phyloP scores from a whole-genome alignment of 1,284 basidiomycete genomes.

The Malassezia dermatis region DNA sequence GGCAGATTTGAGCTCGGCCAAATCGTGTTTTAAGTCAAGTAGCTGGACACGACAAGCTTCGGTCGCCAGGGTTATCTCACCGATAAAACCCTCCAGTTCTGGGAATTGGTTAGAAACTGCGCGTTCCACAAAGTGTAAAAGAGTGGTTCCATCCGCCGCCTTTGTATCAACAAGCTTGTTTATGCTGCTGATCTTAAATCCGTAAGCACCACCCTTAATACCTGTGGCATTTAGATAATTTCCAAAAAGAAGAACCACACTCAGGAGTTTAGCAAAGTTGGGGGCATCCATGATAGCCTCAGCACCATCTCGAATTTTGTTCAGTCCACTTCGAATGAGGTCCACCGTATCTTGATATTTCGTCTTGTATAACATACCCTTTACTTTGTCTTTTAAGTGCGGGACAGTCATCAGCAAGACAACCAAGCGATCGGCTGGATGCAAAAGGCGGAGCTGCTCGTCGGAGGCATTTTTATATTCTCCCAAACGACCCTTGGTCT shows the following conservation, averaged over 20 bases:
- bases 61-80: conserved; percentile 76
- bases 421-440: conserved; percentile 90
- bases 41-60: conserved; percentile 67
- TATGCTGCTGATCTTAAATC: conserved; percentile 93
- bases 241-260: conserved; percentile 72
- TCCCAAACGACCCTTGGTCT: conserved; percentile 46
- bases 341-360: conserved; percentile 43
- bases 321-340: conserved; percentile 26
- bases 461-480: conserved; percentile 70
- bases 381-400: conserved; percentile 76
- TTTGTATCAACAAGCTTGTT: conserved; percentile 98
- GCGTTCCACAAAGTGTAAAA: conserved; percentile 86
- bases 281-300: conserved; percentile 41
- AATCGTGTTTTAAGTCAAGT: conserved; percentile 39
- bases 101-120: conserved; percentile 81
- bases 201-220: conserved; percentile 90
- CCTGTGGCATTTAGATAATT: conserved; percentile 98
- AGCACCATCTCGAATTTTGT: conserved; percentile 32
- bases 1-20: conserved; percentile 47
- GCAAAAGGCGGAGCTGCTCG: conserved; percentile 77
- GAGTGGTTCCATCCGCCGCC: conserved; percentile 69
- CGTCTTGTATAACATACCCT: conserved; percentile 74
- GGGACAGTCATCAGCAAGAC: conserved; percentile 93
- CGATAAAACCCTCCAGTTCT: conserved; percentile 73
- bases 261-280: conserved; percentile 35